Evolutionary conservation across 1,139 yeast species (phyloP).

Genomic region (Pichia sp.): DNA sequence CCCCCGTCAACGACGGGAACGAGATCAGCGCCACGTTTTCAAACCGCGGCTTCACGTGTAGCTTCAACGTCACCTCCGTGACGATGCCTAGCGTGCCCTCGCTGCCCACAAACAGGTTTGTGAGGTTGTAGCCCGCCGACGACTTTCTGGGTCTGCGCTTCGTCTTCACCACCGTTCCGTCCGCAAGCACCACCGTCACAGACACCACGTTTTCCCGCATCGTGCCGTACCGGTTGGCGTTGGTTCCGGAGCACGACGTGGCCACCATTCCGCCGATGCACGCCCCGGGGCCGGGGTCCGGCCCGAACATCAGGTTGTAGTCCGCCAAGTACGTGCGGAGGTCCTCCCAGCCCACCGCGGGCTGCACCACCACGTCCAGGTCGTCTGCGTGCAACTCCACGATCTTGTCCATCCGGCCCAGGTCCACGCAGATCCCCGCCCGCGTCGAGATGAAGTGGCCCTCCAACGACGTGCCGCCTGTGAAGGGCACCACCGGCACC

Average conservation of each 20-base stretch:
- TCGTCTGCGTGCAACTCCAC: slow-evolving; percentile 55
- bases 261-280: slow-evolving; percentile 73
- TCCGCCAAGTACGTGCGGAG: slow-evolving; percentile 52
- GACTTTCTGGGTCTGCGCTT: slow-evolving; percentile 70
- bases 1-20: slow-evolving; percentile 54
- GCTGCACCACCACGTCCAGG: slow-evolving; percentile 69
- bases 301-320: slow-evolving; percentile 56
- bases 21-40: slow-evolving; percentile 67
- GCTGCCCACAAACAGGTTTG: slow-evolving; percentile 63
- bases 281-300: slow-evolving; percentile 84
- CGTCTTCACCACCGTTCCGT: slow-evolving; percentile 72
- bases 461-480: slow-evolving; percentile 86
- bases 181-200: slow-evolving; percentile 72
- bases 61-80: slow-evolving; percentile 67
- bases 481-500: slow-evolving; percentile 75
- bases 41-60: slow-evolving; percentile 58
- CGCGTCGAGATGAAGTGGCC: slow-evolving; percentile 84
- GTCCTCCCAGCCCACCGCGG: slow-evolving; percentile 76
- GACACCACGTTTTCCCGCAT: slow-evolving; percentile 72
- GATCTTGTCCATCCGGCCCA: slow-evolving; percentile 56
- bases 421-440: slow-evolving; percentile 55
- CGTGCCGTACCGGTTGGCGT: slow-evolving; percentile 72
- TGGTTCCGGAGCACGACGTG: slow-evolving; percentile 78
- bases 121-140: slow-evolving; percentile 72
- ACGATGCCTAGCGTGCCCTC: slow-evolving; percentile 78